Evolutionary conservation across 257 asterid species (phyloP).

Genomic region (Plantago elongata): DNA sequence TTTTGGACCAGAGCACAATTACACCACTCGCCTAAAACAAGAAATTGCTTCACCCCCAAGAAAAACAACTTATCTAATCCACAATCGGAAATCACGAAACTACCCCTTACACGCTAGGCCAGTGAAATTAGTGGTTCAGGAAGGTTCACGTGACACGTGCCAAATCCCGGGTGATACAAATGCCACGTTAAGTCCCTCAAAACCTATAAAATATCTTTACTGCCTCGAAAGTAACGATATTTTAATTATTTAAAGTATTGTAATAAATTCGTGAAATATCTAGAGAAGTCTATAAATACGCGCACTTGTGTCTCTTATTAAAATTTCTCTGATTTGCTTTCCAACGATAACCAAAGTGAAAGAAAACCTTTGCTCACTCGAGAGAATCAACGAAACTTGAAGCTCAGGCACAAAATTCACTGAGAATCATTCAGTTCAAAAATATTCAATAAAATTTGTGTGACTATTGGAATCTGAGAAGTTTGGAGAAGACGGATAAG

Average conservation of each 20-base stretch:
- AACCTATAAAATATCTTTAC: conserved; percentile 20
- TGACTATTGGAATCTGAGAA: neutral
- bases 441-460: too few species aligned
- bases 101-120: conserved; percentile 20
- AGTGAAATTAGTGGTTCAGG: conserved; percentile 26
- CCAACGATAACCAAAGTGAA: neutral
- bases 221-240: neutral
- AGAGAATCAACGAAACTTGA: neutral
- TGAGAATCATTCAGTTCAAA: too few species aligned
- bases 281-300: conserved; percentile 42
- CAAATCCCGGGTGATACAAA: neutral
- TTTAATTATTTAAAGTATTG: neutral
- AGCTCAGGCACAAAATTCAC: too few species aligned
- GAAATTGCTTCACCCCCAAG: conserved; percentile 35
- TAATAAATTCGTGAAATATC: conserved; percentile 27
- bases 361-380: neutral
- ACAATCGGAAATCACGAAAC: conserved; percentile 12
- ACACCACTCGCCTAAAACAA: neutral
- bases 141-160: conserved; percentile 43
- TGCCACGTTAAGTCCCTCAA: conserved; percentile 25
- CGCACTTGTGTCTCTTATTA: neutral
- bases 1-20: conserved; percentile 2
- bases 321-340: neutral
- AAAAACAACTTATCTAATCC: neutral
- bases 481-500: neutral